phyloP scores from a whole-genome alignment of 805 yeast species.

The Cyberlindnera misumaiensis region DNA sequence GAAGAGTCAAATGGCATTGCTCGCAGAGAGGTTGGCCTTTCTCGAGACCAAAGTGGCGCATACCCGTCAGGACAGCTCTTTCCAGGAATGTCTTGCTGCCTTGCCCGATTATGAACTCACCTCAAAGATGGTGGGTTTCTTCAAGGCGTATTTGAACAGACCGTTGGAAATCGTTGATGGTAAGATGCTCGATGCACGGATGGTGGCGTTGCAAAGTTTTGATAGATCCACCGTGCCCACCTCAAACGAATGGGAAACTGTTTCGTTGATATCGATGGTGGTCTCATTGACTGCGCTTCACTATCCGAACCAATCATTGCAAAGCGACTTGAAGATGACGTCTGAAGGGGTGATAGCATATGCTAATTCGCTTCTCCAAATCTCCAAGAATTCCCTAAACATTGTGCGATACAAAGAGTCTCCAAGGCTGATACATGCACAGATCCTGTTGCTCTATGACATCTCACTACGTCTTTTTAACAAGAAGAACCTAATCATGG shows the following conservation, averaged over 20 bases:
- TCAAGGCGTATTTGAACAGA: slow-evolving; percentile 9
- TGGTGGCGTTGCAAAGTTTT: slow-evolving; percentile 1
- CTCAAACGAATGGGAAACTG: slow-evolving; percentile 12
- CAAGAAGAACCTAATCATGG: slow-evolving; percentile 11
- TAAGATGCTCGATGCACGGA: slow-evolving; percentile 3
- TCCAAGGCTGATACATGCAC: slow-evolving; percentile 14
- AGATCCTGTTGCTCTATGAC: slow-evolving; percentile 15
- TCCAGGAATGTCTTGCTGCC: not conserved
- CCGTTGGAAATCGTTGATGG: slow-evolving; percentile 14
- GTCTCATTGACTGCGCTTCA: slow-evolving; percentile 11
- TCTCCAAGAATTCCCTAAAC: slow-evolving; percentile 14
- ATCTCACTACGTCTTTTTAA: slow-evolving; percentile 12
- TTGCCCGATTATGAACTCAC: slow-evolving; percentile 7
- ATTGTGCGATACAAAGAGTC: slow-evolving; percentile 15
- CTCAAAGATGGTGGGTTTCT: slow-evolving; percentile 4
- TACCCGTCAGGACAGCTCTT: not conserved
- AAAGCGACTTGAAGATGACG: slow-evolving; percentile 7
- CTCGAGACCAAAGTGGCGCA: slow-evolving; percentile 11
- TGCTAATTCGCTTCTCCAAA: slow-evolving; percentile 11
- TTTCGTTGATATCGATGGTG: slow-evolving; percentile 15
- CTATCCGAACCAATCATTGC: slow-evolving; percentile 8
- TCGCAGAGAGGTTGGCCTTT: slow-evolving; percentile 9
- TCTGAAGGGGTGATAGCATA: slow-evolving; percentile 3
- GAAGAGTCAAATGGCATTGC: slow-evolving; percentile 9
- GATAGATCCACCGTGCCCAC: not conserved